Evolutionary conservation across 805 yeast genomes (phyloP).

Genomic region (Middelhovenomyces tepae): DNA sequence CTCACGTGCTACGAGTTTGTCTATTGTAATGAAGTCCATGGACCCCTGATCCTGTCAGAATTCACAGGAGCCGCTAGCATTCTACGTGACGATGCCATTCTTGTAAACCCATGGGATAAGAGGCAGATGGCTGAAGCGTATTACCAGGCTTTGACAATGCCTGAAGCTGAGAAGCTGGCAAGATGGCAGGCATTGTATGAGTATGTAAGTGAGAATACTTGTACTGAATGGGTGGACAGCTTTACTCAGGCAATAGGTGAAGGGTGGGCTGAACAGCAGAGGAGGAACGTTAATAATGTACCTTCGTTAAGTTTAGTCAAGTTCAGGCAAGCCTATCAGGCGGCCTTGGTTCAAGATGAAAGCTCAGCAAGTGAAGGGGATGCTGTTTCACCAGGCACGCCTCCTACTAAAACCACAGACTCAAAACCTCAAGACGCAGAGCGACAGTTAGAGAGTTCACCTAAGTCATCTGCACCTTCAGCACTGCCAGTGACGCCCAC

Average conservation of each 20-base stretch:
- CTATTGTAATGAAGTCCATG: constrained; percentile 60
- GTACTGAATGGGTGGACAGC: constrained; percentile 60
- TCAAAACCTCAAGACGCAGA: no score
- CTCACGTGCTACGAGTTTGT: constrained; percentile 92
- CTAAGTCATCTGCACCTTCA: no score
- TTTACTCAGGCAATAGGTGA: constrained; percentile 46
- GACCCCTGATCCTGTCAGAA: constrained; percentile 82
- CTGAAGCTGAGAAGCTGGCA: constrained; percentile 42
- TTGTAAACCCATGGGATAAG: constrained; percentile 89
- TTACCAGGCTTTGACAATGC: constrained; percentile 56
- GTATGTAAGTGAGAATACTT: constrained; percentile 58
- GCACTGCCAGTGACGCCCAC: no score
- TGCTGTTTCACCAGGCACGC: no score
- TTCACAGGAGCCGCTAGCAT: constrained; percentile 91
- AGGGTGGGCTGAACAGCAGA: constrained; percentile 43
- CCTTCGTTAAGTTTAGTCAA: constrained; percentile 26
- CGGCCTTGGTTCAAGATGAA: no score
- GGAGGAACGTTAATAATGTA: constrained; percentile 28
- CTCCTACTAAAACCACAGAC: no score
- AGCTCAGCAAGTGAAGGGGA: no score
- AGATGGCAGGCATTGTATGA: constrained; percentile 57
- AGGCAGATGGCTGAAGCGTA: constrained; percentile 57
- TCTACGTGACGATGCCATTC: constrained; percentile 53
- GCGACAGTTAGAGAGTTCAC: no score
- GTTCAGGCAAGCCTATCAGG: constrained; percentile 29